phyloP scores from a whole-genome alignment of 129 eudicot species.

The Smallanthus sonchifolius region DNA sequence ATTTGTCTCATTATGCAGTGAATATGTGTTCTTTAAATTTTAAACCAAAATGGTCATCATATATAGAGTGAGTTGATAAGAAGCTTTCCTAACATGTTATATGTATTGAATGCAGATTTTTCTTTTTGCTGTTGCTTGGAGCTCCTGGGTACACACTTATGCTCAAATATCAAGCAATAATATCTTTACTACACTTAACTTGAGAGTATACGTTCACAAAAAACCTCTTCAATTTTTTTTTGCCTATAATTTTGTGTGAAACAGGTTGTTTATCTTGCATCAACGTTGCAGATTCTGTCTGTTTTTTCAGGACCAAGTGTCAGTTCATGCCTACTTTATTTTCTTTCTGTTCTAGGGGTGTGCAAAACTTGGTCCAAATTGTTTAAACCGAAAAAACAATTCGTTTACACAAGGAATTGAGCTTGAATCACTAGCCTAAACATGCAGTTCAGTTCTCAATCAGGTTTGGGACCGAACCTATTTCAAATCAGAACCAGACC shows the following conservation, averaged over 20 bases:
- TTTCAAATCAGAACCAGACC: no score
- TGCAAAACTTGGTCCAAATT: neutral
- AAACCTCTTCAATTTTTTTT: slow-evolving; percentile 7
- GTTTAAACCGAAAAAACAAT: neutral
- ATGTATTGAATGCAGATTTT: slow-evolving; percentile 49
- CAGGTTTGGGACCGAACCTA: no score
- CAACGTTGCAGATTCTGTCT: slow-evolving; percentile 49
- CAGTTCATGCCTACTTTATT: slow-evolving; percentile 24
- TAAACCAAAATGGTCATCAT: neutral
- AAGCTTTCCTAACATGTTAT: slow-evolving; percentile 4
- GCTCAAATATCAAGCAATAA: neutral
- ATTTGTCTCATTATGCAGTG: no score
- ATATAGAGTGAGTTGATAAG: neutral
- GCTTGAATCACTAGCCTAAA: no score
- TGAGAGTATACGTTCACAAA: neutral
- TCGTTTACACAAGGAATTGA: no score
- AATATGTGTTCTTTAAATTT: no score
- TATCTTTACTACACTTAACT: neutral
- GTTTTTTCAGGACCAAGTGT: slow-evolving; percentile 69
- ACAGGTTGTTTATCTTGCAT: slow-evolving; percentile 73
- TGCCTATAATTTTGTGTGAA: slow-evolving; percentile 3
- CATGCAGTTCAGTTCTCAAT: no score
- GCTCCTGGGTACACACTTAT: slow-evolving; percentile 57
- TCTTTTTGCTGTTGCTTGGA: slow-evolving; percentile 76
- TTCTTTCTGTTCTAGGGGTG: neutral